Base-by-base conservation (phyloP, 2,329 filamentous ascomycete genomes). In the Plectosphaerella plurivora region DNA sequence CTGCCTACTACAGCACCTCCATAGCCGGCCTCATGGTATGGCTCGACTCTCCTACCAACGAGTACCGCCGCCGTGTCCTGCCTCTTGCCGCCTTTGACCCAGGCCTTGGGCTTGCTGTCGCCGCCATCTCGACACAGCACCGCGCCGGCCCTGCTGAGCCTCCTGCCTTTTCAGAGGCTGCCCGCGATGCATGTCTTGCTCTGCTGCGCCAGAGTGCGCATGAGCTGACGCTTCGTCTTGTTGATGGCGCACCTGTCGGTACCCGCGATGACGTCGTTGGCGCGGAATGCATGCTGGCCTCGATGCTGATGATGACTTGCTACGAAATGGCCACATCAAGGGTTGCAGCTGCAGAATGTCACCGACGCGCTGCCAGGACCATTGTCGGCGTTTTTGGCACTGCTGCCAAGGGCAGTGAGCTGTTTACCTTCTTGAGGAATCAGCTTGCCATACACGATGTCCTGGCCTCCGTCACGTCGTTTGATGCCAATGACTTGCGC, bases 1-100 rank as follows among this genome's bases (percentile, higher is more conserved):
- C 65, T 28, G 59, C 64, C 9, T 64, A 66, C 48, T 66, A 63
- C 47, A 61, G 64, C 33, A 61, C 61, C 49, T 56, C 63, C 48
- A 47, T 66, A 24, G 63, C 63, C 3, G 60, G 62, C 6, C 55
- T 65, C 11, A 66, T 66, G 64, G 63, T 66, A 15, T 66, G 64
- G 64, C 54, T 65, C 16, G 64, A 66, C 48, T 62, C 63, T 10
- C 58, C 57, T 4, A 58, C 63, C 16, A 66, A 66, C 36, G 59
- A 60, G 28, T 66, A 66, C 52, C 57, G 63, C 3, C 59, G 58
- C 5, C 57, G 57, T 3, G 58, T 66, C 20, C 53, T 63, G 5
- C 64, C 64, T 9, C 49, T 60, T 45, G 64, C 59, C 12, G 58
- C 57, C 25, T 53, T 56, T n/a, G 58, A 58, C 3, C 63, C 63